Percentiles rank a stretch among this genome's conserved stretches.
Conservation (phyloP, 1,139 yeast species). For the Taphrina pruni region DNA sequence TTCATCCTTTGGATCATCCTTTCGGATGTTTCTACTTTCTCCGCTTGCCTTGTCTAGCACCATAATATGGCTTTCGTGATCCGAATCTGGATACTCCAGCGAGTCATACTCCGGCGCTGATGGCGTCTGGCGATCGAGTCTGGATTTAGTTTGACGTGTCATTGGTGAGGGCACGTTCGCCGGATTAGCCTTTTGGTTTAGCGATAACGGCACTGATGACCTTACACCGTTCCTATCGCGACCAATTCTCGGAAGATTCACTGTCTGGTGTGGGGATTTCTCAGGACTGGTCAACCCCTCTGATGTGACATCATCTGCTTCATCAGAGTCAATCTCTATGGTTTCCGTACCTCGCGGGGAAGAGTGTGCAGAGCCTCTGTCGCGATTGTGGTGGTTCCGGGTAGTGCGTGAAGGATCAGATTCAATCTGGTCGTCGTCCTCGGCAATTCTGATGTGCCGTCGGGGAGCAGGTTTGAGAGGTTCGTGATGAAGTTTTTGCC, state of each 20-base stretch:
- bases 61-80: not conserved
- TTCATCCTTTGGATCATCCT: not conserved
- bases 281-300: not conserved
- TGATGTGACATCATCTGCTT: not conserved
- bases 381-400: not conserved
- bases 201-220: not conserved
- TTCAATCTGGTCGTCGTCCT: constrained; percentile 1
- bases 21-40: not conserved
- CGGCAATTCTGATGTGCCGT: constrained; percentile 14
- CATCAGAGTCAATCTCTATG: constrained; percentile 21
- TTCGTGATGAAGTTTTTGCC: constrained; percentile 7
- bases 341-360: not conserved
- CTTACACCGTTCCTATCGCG: not conserved
- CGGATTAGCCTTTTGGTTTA: not conserved
- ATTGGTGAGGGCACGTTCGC: not conserved
- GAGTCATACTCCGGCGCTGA: not conserved
- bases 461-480: not conserved
- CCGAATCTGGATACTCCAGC: constrained; percentile 22
- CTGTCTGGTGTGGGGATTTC: not conserved
- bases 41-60: not conserved
- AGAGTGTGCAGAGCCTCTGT: not conserved
- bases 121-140: not conserved
- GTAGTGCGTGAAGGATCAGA: not conserved
- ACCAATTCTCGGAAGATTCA: not conserved
- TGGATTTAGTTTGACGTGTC: constrained; percentile 6